Conservation (phyloP, 1,139 yeast species). For the Suhomyces atakaporum region DNA sequence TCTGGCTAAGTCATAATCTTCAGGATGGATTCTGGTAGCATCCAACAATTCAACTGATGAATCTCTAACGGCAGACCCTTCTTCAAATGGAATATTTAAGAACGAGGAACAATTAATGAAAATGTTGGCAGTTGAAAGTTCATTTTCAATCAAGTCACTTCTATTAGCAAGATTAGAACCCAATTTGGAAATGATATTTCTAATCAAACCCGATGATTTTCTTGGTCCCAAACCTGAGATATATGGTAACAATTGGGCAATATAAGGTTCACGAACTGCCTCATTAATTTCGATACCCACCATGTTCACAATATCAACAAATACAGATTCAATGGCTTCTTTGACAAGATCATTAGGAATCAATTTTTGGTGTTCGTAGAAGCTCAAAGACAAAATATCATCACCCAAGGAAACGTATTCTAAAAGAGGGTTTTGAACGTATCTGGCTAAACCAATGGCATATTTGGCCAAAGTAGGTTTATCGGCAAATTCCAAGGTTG, state of each 20-base stretch:
- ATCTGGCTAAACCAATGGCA: constrained; percentile 87
- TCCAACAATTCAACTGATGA: constrained; percentile 77
- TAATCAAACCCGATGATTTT: constrained; percentile 84
- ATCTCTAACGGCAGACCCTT: constrained; percentile 48
- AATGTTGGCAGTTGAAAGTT: constrained; percentile 73
- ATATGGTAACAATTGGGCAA: constrained; percentile 71
- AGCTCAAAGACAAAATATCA: constrained; percentile 68
- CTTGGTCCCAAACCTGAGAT: constrained; percentile 95
- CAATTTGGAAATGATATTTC: constrained; percentile 70
- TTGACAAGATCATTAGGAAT: constrained; percentile 64
- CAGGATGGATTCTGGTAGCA: constrained; percentile 96
- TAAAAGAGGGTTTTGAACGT: constrained; percentile 83
- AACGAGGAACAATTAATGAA: constrained; percentile 94
- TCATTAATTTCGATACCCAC: constrained; percentile 94
- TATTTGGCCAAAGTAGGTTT: constrained; percentile 81
- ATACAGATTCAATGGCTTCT: constrained; percentile 74
- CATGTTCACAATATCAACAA: constrained; percentile 87
- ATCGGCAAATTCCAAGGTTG: constrained; percentile 80
- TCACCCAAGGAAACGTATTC: constrained; percentile 84
- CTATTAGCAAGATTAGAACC: constrained; percentile 72
- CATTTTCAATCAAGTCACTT: constrained; percentile 76
- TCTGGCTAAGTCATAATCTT: constrained; percentile 91
- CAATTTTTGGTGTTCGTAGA: constrained; percentile 75
- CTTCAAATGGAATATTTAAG: constrained; percentile 75
- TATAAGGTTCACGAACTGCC: constrained; percentile 74